Conservation (phyloP, 2,329 filamentous ascomycete genomes). For the Arthrinium puccinioides region DNA sequence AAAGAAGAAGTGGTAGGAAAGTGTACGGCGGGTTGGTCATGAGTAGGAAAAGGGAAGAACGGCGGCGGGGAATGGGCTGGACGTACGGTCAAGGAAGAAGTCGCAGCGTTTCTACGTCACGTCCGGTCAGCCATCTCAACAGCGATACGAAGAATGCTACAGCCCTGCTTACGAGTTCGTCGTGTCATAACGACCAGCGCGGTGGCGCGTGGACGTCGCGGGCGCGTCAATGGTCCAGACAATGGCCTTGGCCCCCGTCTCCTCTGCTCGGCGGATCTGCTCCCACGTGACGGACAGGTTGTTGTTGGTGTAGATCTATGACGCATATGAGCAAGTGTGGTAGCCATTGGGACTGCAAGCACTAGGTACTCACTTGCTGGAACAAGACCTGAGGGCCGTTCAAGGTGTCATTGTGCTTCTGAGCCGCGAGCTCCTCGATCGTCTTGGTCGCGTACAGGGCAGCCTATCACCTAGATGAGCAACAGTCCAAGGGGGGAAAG, state of each 20-base stretch:
- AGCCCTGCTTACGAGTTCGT: constrained; percentile 4
- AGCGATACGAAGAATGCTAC: neutral
- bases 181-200: constrained; percentile 5
- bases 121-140: neutral
- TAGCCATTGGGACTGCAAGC: neutral
- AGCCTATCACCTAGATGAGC: no score
- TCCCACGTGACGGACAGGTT: constrained; percentile 15
- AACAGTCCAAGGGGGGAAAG: neutral
- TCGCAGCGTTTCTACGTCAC: constrained; percentile 5
- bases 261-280: constrained; percentile 12
- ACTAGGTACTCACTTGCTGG: constrained; percentile 11
- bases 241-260: constrained; percentile 14
- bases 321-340: neutral
- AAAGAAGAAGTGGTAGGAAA: no score
- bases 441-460: constrained; percentile 14
- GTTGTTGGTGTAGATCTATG: constrained; percentile 13
- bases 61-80: neutral
- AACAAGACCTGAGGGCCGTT: constrained; percentile 14
- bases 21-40: neutral
- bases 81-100: constrained; percentile 7
- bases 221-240: constrained; percentile 19
- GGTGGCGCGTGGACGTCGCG: constrained; percentile 7
- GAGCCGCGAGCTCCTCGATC: constrained; percentile 15
- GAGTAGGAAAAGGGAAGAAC: neutral
- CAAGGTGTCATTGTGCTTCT: constrained; percentile 11